Evolutionary conservation across 163 green algal species (phyloP).

Genomic region (Chlamydomonas reinhardtii): DNA sequence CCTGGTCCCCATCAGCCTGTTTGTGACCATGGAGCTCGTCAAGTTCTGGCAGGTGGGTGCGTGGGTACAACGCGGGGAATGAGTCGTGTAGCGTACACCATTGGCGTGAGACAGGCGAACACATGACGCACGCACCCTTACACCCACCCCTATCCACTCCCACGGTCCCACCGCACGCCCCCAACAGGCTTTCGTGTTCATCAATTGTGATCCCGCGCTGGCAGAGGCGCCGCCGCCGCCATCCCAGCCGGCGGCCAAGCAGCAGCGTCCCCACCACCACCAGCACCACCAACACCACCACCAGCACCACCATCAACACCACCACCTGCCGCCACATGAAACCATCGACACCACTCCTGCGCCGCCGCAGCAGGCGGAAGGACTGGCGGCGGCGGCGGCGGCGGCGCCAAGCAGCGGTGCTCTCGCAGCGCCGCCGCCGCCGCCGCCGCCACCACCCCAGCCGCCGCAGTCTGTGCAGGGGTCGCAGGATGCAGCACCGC

Average conservation of each 20-base stretch:
- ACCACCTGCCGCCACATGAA: too few species aligned
- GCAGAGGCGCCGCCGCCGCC: not conserved
- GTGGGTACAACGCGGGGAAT: too few species aligned
- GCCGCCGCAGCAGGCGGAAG: too few species aligned
- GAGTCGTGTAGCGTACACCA: too few species aligned
- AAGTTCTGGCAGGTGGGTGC: constrained; percentile 83
- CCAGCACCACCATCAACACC: not conserved
- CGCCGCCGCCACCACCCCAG: too few species aligned
- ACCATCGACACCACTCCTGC: not conserved
- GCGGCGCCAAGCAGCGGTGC: too few species aligned
- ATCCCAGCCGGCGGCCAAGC: not conserved
- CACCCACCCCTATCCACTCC: not conserved
- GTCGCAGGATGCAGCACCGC: too few species aligned
- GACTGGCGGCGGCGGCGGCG: too few species aligned
- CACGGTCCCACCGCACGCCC: not conserved
- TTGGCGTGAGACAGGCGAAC: too few species aligned
- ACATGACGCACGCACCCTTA: too few species aligned
- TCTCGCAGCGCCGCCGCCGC: too few species aligned
- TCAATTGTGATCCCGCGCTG: constrained; percentile 74
- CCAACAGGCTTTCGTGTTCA: constrained; percentile 57
- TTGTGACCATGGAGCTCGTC: constrained; percentile 91
- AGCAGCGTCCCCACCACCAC: not conserved
- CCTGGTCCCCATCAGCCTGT: constrained; percentile 91
- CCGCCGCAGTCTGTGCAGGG: too few species aligned
- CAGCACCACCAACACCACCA: not conserved